Evolutionary conservation across 2,329 filamentous ascomycete species (phyloP), one percentile per base, ranked within the genome.

Genomic region (Penicillium sp.): DNA sequence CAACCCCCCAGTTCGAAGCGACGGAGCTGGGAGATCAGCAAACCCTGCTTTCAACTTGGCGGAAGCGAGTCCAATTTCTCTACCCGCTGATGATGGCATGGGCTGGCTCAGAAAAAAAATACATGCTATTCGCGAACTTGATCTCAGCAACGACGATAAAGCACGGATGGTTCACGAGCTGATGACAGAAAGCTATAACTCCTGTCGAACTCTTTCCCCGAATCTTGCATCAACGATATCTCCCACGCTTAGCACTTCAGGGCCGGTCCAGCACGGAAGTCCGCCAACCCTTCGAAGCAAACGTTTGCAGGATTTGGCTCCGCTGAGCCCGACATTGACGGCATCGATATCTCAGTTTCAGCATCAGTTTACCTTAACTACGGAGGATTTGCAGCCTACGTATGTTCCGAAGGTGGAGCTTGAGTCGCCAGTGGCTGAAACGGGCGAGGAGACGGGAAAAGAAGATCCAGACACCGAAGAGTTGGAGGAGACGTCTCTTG

Each of bases 81-180:
- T 90, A 38, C 88, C 89, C 1, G 89, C 87, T 66, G 87, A 93
- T 65, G 89, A 94, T 76, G 89, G 89, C 42, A 92, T 90, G 86
- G 78, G 81, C 16, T 71, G 75, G 49, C 70, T 93, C 62, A 80
- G 89, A 62, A 79, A 76, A 58, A 83, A 83, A 56, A 90, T 94
- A 59, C 79, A 87, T 53, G 77, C 76, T 21, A 87, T 93, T 56
- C 87, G 90, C 67, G 76, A 81, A 24, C 79, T 79, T 59, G 76
- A 84, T 23, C 77, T 85, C 44, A 70, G 81, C 3, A 76, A 79
- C 41, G 68, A 77, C 6, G 85, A 89, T 53, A 91, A 91, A 71
- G 89, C 89, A 23, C 81, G 79, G 54, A 74, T 86, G 63, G 85
- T 93, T 71, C 89, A 93, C 68, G 78, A 81, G 42, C 70, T 89